Percentiles rank a stretch among this genome's conserved stretches.
Conservation (phyloP, 1,284 basidiomycete genomes). For the Cutaneotrichosporon dermatis region DNA sequence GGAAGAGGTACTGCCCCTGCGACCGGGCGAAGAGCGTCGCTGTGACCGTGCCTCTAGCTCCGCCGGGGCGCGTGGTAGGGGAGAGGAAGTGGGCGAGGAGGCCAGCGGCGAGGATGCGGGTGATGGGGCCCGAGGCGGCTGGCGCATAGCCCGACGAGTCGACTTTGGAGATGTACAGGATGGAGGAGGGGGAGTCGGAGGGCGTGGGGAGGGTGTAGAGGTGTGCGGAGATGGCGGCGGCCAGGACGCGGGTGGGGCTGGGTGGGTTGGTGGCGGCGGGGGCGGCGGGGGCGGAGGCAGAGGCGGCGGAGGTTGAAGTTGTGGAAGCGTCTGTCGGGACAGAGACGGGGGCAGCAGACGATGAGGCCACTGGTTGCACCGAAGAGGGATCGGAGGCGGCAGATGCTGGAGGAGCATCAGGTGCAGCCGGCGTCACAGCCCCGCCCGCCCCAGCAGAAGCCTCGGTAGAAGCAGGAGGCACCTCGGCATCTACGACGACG, state of each 20-base stretch:
- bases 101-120: conserved; percentile 62
- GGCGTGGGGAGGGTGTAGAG: conserved; percentile 61
- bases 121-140: conserved; percentile 49
- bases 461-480: conserved; percentile 2
- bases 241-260: conserved; percentile 46
- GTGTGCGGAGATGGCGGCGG: conserved; percentile 74
- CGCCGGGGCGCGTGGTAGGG: conserved; percentile 60
- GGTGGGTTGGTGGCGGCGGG: background rate
- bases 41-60: conserved; percentile 54
- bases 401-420: no score
- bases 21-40: conserved; percentile 88
- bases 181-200: conserved; percentile 50
- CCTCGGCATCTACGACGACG: conserved; percentile 65
- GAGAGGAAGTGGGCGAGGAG: conserved; percentile 67
- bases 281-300: background rate
- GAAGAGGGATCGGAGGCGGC: no score
- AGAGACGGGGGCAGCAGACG: no score
- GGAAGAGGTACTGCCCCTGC: conserved; percentile 89
- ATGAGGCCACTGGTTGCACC: no score
- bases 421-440: no score
- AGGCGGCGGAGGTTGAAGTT: background rate
- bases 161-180: conserved; percentile 90
- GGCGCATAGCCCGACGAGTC: conserved; percentile 76
- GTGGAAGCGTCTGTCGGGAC: no score
- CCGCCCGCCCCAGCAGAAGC: no score